Conservation (phyloP, 768 basidiomycete species). For the Pleurotus salmoneostramineus region DNA sequence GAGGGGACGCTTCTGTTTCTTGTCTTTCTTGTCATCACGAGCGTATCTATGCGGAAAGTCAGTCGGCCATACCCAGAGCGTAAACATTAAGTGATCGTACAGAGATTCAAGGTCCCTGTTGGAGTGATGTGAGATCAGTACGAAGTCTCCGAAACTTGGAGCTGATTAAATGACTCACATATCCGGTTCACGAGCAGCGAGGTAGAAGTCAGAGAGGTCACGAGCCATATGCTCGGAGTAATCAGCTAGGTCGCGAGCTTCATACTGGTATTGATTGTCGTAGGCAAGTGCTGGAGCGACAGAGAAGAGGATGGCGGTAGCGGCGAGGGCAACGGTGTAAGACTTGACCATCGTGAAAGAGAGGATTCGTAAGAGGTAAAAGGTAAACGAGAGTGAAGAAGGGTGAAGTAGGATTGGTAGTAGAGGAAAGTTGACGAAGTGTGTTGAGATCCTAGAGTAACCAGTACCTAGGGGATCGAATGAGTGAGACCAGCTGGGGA, state of each 20-base stretch:
- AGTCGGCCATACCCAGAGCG: neutral
- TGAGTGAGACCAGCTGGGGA: constrained; percentile 8
- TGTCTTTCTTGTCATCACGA: neutral
- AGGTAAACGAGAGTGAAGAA: neutral
- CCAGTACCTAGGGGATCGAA: constrained; percentile 7
- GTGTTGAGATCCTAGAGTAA: constrained; percentile 7
- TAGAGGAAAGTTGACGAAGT: neutral
- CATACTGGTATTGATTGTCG: neutral
- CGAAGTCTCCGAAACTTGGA: neutral
- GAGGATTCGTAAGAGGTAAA: neutral
- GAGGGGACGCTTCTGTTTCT: neutral
- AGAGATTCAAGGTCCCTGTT: constrained; percentile 1
- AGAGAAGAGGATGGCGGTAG: constrained; percentile 4
- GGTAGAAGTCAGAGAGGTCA: neutral
- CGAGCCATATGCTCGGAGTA: constrained; percentile 7
- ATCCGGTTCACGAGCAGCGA: constrained; percentile 1
- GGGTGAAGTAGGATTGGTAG: neutral
- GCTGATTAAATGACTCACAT: neutral
- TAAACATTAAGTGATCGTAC: neutral
- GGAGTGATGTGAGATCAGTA: neutral
- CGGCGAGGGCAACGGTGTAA: constrained; percentile 1
- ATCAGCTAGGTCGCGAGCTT: constrained; percentile 2
- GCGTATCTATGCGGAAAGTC: neutral
- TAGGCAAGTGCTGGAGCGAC: neutral
- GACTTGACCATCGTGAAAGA: constrained; percentile 4